Evolutionary conservation across 441 rosid genomes (phyloP).

Genomic region (Cnidoscolus chayamansa): DNA sequence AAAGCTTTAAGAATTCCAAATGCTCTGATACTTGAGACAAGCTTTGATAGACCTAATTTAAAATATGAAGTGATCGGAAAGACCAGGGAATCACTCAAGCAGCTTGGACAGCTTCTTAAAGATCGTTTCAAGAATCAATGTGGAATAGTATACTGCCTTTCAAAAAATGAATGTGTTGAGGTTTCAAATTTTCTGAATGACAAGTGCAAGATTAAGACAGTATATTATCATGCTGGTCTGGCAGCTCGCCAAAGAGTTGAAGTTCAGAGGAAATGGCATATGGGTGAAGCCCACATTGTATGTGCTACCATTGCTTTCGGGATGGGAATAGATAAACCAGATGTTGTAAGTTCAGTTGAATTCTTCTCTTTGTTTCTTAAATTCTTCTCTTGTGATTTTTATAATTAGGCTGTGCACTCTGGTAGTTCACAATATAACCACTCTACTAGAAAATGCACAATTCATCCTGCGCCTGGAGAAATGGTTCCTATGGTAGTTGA

Average conservation of each 20-base stretch:
- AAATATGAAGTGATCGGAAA: constrained; percentile 84
- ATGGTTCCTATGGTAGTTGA: constrained; percentile 5
- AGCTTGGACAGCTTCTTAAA: constrained; percentile 70
- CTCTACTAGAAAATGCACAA: background rate
- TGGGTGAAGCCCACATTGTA: constrained; percentile 73
- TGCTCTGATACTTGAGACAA: constrained; percentile 83
- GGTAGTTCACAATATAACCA: constrained; percentile 11
- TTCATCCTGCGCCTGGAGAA: background rate
- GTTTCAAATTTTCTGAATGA: constrained; percentile 77
- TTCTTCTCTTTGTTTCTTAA: constrained; percentile 9
- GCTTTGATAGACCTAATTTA: constrained; percentile 93
- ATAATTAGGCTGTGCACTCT: constrained; percentile 3
- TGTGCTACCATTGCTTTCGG: constrained; percentile 97
- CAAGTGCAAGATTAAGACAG: constrained; percentile 72
- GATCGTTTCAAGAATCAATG: constrained; percentile 68
- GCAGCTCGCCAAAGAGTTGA: constrained; percentile 71
- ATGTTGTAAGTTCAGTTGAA: constrained; percentile 62
- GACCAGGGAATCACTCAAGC: constrained; percentile 73
- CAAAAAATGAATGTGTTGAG: constrained; percentile 83
- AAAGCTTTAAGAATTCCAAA: constrained; percentile 67
- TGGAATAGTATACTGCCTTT: constrained; percentile 93
- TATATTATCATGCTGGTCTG: constrained; percentile 87
- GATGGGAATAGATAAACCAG: constrained; percentile 98
- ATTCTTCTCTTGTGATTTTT: background rate
- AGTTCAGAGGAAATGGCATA: constrained; percentile 87